A percentile compares a stretch with the other conserved stretches of the same genome.
Conservation (phyloP, 805 yeast genomes). For the Sugiyamaella lignohabitans region DNA sequence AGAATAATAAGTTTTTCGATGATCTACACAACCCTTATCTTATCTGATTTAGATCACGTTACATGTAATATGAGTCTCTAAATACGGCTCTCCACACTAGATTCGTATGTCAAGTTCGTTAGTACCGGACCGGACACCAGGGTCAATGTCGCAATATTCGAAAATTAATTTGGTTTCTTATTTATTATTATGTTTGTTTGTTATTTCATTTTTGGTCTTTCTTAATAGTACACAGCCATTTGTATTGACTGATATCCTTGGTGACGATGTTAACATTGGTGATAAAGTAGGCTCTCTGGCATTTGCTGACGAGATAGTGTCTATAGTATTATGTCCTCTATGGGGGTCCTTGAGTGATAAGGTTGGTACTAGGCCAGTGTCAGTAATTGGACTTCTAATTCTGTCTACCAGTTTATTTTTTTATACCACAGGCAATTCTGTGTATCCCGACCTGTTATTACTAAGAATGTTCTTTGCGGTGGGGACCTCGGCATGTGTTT, state of each 20-base stretch:
- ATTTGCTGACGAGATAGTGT: constrained; percentile 53
- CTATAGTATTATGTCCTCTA: constrained; percentile 50
- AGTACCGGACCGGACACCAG: too few species aligned
- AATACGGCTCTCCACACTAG: too few species aligned
- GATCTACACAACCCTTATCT: too few species aligned
- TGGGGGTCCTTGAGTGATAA: constrained; percentile 59
- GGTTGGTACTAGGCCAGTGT: constrained; percentile 49
- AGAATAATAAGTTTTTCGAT: too few species aligned
- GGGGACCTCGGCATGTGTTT: constrained; percentile 50
- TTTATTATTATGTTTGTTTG: constrained; percentile 34
- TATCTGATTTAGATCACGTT: too few species aligned
- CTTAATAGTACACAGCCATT: constrained; percentile 41
- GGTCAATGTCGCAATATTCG: constrained; percentile 7
- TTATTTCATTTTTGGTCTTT: constrained; percentile 40
- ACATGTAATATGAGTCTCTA: too few species aligned
- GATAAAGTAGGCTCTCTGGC: constrained; percentile 45
- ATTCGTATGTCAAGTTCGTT: too few species aligned
- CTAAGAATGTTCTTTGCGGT: constrained; percentile 52
- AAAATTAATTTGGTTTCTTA: constrained; percentile 19
- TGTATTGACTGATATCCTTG: constrained; percentile 36
- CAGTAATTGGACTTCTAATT: constrained; percentile 42
- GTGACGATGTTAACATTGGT: constrained; percentile 31
- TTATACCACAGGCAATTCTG: constrained; percentile 41
- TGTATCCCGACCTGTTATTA: constrained; percentile 46
- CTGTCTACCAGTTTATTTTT: constrained; percentile 43